Conservation (phyloP, 495 filamentous ascomycete species). For the Glarea lozoyensis region DNA sequence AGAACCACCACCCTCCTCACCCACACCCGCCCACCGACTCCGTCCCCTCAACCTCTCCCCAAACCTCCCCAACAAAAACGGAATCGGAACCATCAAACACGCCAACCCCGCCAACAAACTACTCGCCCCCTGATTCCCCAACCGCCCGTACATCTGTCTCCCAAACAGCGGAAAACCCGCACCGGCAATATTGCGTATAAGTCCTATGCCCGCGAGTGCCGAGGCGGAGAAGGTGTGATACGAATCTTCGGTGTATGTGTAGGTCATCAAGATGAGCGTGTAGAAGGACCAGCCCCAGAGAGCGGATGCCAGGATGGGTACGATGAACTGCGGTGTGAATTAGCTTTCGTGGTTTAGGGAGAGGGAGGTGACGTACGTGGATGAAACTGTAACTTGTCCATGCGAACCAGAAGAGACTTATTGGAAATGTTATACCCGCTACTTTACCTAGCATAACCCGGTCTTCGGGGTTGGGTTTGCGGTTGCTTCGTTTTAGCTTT, state of each 20-base stretch:
- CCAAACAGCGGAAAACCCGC: slow-evolving; percentile 26
- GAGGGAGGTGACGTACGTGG: slow-evolving; percentile 5
- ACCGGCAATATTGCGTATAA: slow-evolving; percentile 24
- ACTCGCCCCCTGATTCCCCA: slow-evolving; percentile 19
- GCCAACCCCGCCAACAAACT: slow-evolving; percentile 5
- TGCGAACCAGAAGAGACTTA: slow-evolving; percentile 39
- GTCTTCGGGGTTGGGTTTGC: slow-evolving; percentile 27
- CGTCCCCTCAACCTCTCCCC: slow-evolving; percentile 1
- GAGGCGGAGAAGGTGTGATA: slow-evolving; percentile 25
- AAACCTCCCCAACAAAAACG: slow-evolving; percentile 5
- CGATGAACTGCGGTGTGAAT: slow-evolving; percentile 27
- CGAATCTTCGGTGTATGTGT: slow-evolving; percentile 7
- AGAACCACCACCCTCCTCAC: neutral
- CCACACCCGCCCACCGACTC: slow-evolving; percentile 6
- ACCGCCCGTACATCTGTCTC: slow-evolving; percentile 22
- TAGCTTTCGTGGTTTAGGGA: neutral
- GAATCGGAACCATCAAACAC: slow-evolving; percentile 6
- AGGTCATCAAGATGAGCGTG: slow-evolving; percentile 23
- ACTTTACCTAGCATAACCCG: slow-evolving; percentile 23
- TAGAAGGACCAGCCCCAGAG: slow-evolving; percentile 32
- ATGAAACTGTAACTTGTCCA: slow-evolving; percentile 35
- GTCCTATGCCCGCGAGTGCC: slow-evolving; percentile 27
- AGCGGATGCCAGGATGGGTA: slow-evolving; percentile 37
- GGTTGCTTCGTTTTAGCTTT: slow-evolving; percentile 10
- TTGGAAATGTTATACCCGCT: slow-evolving; percentile 27